Evolutionary conservation across 2,329 filamentous ascomycete genomes (phyloP).

Genomic region (Colletotrichum navitas): DNA sequence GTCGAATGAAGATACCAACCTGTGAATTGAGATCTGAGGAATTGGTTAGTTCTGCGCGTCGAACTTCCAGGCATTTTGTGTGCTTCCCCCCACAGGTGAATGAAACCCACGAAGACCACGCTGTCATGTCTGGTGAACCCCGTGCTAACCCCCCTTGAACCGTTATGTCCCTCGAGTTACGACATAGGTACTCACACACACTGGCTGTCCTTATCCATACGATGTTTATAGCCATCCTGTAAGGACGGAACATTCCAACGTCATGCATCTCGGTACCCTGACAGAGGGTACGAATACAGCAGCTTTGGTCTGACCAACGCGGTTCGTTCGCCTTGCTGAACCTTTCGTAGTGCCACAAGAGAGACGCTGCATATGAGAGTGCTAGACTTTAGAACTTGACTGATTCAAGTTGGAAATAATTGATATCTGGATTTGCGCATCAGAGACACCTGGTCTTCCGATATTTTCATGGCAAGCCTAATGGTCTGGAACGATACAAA

Average conservation of each 20-base stretch:
- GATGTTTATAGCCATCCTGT: neutral
- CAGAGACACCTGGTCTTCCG: neutral
- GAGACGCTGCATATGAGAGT: neutral
- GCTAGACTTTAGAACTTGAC: neutral
- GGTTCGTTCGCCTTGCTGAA: neutral
- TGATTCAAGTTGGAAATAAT: neutral
- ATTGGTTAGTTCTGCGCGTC: neutral
- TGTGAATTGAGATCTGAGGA: too few relatives aligned
- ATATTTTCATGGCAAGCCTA: neutral
- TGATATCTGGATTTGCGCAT: neutral
- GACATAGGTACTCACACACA: too few relatives aligned
- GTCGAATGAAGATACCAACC: neutral
- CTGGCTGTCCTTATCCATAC: neutral
- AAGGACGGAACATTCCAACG: neutral
- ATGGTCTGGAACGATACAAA: neutral
- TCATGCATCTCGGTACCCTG: neutral
- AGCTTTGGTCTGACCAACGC: neutral
- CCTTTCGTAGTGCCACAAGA: too few relatives aligned
- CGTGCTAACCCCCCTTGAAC: neutral
- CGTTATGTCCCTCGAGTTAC: neutral
- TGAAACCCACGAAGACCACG: neutral
- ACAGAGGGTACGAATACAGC: too few relatives aligned
- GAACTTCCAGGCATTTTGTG: neutral
- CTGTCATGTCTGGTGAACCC: neutral
- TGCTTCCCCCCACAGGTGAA: neutral